phyloP scores from a whole-genome alignment of 2,329 filamentous ascomycete genomes.

The Neonectria sp. region DNA sequence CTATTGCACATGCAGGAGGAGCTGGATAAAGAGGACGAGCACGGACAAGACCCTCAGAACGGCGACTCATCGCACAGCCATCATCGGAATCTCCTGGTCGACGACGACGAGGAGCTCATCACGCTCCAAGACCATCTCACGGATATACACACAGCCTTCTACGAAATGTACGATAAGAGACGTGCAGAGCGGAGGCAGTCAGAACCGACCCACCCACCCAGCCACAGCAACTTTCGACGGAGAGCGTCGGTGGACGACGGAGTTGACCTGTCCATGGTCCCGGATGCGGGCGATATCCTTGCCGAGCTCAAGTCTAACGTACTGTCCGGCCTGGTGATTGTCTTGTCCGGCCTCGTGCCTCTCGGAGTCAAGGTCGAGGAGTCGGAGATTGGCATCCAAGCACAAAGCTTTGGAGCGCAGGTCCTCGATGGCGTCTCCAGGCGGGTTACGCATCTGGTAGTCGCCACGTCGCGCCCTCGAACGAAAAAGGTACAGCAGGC shows the following conservation, averaged over 20 bases:
- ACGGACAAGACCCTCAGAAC: slow-evolving; percentile 44
- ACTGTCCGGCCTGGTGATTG: slow-evolving; percentile 82
- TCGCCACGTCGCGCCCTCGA: slow-evolving; percentile 78
- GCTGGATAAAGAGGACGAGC: slow-evolving; percentile 82
- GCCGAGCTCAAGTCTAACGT: slow-evolving; percentile 84
- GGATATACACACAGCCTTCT: slow-evolving; percentile 84
- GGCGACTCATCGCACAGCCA: slow-evolving; percentile 53
- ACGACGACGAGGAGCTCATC: slow-evolving; percentile 88
- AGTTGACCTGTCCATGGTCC: slow-evolving; percentile 71
- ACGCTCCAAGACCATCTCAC: slow-evolving; percentile 83
- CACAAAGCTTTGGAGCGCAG: slow-evolving; percentile 85
- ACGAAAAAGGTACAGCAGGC: slow-evolving; percentile 95
- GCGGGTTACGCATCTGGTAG: slow-evolving; percentile 81
- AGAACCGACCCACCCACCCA: slow-evolving; percentile 53
- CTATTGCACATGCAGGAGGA: slow-evolving; percentile 93
- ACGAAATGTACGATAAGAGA: slow-evolving; percentile 82
- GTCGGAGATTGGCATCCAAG: slow-evolving; percentile 91
- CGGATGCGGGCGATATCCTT: slow-evolving; percentile 90
- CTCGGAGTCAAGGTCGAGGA: slow-evolving; percentile 83
- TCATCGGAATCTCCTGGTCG: slow-evolving; percentile 81
- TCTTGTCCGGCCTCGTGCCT: slow-evolving; percentile 92
- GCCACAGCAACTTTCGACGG: slow-evolving; percentile 51
- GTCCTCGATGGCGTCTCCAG: slow-evolving; percentile 70
- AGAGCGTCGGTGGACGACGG: slow-evolving; percentile 56
- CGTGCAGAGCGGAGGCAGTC: slow-evolving; percentile 53